Percentiles rank a stretch among this genome's conserved stretches.
Evolutionary conservation across 306 rosid genomes (phyloP).

Genomic region (Crataegus laevigata): DNA sequence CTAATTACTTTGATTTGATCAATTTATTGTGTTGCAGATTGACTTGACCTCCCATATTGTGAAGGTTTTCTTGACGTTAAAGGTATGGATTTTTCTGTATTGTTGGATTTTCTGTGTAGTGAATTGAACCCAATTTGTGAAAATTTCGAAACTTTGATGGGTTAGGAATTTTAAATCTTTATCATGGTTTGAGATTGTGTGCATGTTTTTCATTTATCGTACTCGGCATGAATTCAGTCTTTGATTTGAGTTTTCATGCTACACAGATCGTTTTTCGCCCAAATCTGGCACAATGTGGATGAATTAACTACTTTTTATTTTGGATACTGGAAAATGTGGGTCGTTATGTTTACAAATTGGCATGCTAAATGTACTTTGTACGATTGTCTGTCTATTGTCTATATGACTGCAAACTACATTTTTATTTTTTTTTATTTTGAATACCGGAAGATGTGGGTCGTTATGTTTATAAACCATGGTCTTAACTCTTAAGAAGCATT

Average conservation of each 20-base stretch:
- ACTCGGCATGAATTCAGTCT: neutral
- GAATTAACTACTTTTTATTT: neutral
- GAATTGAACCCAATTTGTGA: neutral
- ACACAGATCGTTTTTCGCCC: neutral
- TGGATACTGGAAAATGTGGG: neutral
- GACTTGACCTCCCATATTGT: conserved; percentile 78
- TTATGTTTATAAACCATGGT: neutral
- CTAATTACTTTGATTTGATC: neutral
- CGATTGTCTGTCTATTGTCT: too few species aligned
- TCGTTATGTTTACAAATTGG: neutral
- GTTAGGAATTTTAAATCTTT: neutral
- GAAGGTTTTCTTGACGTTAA: conserved; percentile 79
- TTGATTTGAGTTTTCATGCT: neutral
- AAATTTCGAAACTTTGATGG: neutral
- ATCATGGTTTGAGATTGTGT: neutral
- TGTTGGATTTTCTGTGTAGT: neutral
- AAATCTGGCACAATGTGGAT: neutral
- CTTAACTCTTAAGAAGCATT: neutral
- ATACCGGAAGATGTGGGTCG: neutral
- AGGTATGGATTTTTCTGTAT: conserved; percentile 40
- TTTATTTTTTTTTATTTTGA: neutral
- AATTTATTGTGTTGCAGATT: conserved; percentile 49
- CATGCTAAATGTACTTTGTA: neutral
- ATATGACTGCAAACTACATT: too few species aligned
- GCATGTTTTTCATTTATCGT: neutral